Evolutionary conservation across 495 filamentous ascomycete genomes (phyloP).

Genomic region (Cercophora sp.): DNA sequence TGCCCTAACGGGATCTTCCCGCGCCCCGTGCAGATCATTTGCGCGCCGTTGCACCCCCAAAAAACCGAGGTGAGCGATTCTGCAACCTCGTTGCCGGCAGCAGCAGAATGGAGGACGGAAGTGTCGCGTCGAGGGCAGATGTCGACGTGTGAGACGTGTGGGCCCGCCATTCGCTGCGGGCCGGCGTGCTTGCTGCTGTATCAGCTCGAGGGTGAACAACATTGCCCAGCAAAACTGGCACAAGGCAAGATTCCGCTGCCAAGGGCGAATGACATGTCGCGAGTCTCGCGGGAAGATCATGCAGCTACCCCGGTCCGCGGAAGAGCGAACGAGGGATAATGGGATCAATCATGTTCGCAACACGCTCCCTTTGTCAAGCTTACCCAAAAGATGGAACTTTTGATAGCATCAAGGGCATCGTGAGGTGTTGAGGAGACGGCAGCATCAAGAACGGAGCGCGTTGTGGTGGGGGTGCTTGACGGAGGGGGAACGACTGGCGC

Average conservation of each 20-base stretch:
- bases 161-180: slow-evolving; percentile 20
- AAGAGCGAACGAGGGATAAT: background rate
- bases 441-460: too few relatives aligned
- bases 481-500: too few relatives aligned
- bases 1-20: slow-evolving; percentile 11
- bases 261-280: slow-evolving; percentile 1
- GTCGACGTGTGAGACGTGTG: slow-evolving; percentile 24
- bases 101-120: background rate
- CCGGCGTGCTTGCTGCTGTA: slow-evolving; percentile 5
- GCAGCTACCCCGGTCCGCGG: slow-evolving; percentile 9
- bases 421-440: too few relatives aligned
- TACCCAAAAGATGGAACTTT: too few relatives aligned
- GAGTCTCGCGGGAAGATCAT: slow-evolving; percentile 15
- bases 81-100: slow-evolving; percentile 3
- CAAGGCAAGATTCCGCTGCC: background rate
- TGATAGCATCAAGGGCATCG: too few relatives aligned
- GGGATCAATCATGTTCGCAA: too few relatives aligned
- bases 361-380: too few relatives aligned
- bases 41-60: slow-evolving; percentile 5
- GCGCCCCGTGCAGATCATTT: slow-evolving; percentile 11
- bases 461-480: too few relatives aligned
- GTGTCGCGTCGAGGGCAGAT: too few relatives aligned
- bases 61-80: slow-evolving; percentile 1
- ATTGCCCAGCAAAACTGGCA: background rate
- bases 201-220: slow-evolving; percentile 1